These are phyloP conservation scores for Falciphora oryzae DNA, from an alignment of 2,329 filamentous ascomycete species.

Conservation along the genomic window DNA sequence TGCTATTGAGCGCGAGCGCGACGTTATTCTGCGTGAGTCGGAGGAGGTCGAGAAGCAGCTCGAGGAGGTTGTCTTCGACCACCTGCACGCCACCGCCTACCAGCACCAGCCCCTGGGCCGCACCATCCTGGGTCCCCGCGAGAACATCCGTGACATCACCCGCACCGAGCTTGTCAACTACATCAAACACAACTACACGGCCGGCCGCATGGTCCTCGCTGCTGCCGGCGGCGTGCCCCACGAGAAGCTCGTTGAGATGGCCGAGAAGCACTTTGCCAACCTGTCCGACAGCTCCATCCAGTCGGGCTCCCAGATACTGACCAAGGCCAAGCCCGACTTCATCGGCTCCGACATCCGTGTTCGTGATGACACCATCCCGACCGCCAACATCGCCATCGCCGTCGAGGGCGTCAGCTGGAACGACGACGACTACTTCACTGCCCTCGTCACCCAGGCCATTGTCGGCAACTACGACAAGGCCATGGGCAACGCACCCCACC, in stretches of 20 bases:
- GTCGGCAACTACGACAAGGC: constrained; percentile 99
- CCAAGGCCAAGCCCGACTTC: constrained; percentile 89
- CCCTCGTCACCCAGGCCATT: constrained; percentile 93
- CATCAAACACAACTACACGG: constrained; percentile 99
- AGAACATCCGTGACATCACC: constrained; percentile 97
- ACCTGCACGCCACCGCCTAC: constrained; percentile 96
- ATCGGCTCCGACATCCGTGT: constrained; percentile 93
- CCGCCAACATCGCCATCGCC: constrained; percentile 95
- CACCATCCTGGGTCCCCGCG: constrained; percentile 93
- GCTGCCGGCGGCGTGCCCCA: constrained; percentile 92
- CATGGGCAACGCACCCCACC: constrained; percentile 94
- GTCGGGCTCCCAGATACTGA: constrained; percentile 67
- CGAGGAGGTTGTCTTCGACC: constrained; percentile 99
- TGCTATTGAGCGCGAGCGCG: constrained; percentile 94
- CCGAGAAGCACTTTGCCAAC: constrained; percentile 87
- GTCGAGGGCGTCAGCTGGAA: constrained; percentile 99
- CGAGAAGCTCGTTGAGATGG: constrained; percentile 87
- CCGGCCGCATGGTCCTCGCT: constrained; percentile 98
- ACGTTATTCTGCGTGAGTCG: constrained; percentile 97
- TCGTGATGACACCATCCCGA: constrained; percentile 91
- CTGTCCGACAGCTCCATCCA: constrained; percentile 72
- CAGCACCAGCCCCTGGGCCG: constrained; percentile 93
- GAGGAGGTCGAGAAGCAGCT: constrained; percentile 99
- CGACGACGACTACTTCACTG: constrained; percentile 98
- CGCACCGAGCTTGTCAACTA: constrained; percentile 87